Evolutionary conservation across 176 grass and related monocot species (phyloP), one percentile per base, ranked within the genome.

Genomic region (Avena atlantica): DNA sequence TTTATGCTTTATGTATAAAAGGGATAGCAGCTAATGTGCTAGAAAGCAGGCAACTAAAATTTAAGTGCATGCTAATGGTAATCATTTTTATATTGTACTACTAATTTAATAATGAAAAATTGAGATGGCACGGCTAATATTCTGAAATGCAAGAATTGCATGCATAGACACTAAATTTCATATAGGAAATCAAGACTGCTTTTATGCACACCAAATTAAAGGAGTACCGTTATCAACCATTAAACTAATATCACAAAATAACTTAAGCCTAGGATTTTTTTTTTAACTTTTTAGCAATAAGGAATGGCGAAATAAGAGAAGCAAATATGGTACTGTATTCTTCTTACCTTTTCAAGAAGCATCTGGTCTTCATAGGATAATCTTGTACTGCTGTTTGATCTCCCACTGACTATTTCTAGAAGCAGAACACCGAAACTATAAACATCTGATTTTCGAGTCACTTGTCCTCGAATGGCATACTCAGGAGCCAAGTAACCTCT

Each of bases 401-500:
- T 95, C n/a, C 93, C 93, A 44, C 91, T 89, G 16, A 95, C 76
- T 82, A 95, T 95, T 84, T 95, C 93, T 59, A 95, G 83, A 87
- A 95, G 87, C 20, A 95, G 89, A 69, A 95, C 93, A 17, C 93
- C 93, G 70, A 95, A 95, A 63, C 93, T 95, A 64, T 95, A 95
- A 69, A 95, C 93, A 87, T 95, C 93, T 82, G 93, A 95, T 80
- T 91, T 95, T 61, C 93, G 86, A 60, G 91, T 95, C 69, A 95
- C 93, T 82, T 95, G 93, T 87, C 93, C 93, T 91, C 93, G 70
- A 89, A 93, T 95, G 34, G 91, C 93, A 89, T 95, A 95, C 70
- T 95, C 93, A 78, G 93, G 93, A 88, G 91, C 93, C 80, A 95
- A 84, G 76, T 95, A 95, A 37, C 93, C 93, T 84, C 93, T 95